phyloP scores from a whole-genome alignment of 805 yeast species.

The Huiozyma naganishii region DNA sequence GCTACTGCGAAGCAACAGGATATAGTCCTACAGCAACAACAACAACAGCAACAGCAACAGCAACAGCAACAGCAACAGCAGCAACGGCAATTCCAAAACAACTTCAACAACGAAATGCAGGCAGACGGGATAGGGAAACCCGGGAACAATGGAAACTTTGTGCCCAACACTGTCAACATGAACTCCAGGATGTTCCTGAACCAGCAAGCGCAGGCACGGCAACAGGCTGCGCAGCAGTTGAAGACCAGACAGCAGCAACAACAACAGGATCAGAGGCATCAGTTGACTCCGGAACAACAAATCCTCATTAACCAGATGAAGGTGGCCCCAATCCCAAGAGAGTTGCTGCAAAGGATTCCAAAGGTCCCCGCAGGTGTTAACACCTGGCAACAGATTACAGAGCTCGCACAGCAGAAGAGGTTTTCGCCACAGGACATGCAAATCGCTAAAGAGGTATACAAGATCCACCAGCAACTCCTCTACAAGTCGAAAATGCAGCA shows the following conservation, averaged over 20 bases:
- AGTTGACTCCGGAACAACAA: conserved; percentile 16
- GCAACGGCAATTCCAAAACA: neutral
- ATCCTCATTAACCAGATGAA: conserved; percentile 39
- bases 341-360: conserved; percentile 19
- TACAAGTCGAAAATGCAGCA: conserved; percentile 35
- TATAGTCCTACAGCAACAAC: conserved; percentile 8
- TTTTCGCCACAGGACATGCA: conserved; percentile 24
- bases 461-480: conserved; percentile 51
- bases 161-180: conserved; percentile 17
- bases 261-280: conserved; percentile 18
- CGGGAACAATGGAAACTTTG: conserved; percentile 11
- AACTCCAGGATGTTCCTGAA: conserved; percentile 31
- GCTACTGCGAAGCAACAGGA: conserved; percentile 1
- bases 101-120: conserved; percentile 7
- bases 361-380: conserved; percentile 54
- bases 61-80: conserved; percentile 8
- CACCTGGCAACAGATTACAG: conserved; percentile 51
- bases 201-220: conserved; percentile 44
- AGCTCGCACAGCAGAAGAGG: conserved; percentile 27
- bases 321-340: conserved; percentile 44
- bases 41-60: conserved; percentile 22
- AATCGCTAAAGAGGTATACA: conserved; percentile 36
- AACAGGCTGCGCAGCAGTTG: conserved; percentile 39
- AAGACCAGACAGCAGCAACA: conserved; percentile 21
- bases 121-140: no score